Evolutionary conservation across 164 flowering plant genomes (phyloP), one percentile per base, ranked within the genome.

Genomic region (Macadamia integrifolia): DNA sequence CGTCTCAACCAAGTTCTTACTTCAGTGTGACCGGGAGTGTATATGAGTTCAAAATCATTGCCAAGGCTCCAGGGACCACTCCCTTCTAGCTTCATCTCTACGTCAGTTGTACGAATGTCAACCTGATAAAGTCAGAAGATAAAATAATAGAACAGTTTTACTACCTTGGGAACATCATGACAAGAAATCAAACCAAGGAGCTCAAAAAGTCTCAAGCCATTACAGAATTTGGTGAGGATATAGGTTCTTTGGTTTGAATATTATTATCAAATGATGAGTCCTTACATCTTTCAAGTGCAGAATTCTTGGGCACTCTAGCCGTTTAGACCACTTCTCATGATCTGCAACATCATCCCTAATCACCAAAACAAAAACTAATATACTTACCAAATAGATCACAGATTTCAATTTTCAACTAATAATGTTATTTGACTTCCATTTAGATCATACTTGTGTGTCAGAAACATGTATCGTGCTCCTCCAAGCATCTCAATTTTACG

Each of bases 321-420:
- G 62, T 66, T 78, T 78, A 9, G 84, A 72, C 90, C 90, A 86
- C 74, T 79, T 81, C 60, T 74, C 76, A 49, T 84, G 90, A 77
- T 86, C 88, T 53, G 84, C 90, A 55, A 86, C 79, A 74, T 86
- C 88, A 76, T 86, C 90, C 69, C 90, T 86, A 72, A 43, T 48
- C 30, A 71, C 30, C 53, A 66, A 69, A 66, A 66, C 35, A 77
- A 5, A 62, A 35, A 50, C 8, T 35, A 43, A 65, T 55, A 52
- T 59, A 48, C 15, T 55, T 55, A 2, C 43, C 43, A 67, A 29
- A 58, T 12, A 59, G 44, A 48, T 59, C 5, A 13, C 43, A 67
- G 28, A 42, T 17, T 23, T 42, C 30, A 43, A 8, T 60, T 6
- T 6, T 40, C 12, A 58, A 6, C 9, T 15, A 40, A 30, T 5